Base-by-base conservation (phyloP, 2,329 filamentous ascomycete genomes). In the Colletotrichum destructivum region DNA sequence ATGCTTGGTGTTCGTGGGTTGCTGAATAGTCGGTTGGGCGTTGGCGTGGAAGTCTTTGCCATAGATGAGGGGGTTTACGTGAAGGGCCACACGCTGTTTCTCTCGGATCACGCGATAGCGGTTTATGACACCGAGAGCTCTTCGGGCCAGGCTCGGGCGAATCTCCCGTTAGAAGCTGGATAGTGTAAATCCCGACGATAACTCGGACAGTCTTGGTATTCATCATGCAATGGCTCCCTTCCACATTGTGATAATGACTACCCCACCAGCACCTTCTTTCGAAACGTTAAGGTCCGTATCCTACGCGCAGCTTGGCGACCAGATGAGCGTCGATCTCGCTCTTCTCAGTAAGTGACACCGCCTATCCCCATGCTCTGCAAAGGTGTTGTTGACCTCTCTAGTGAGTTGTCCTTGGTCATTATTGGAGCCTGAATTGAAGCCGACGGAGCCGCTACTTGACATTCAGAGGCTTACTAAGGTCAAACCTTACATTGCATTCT, bases 251-350 rank as follows among this genome's bases (percentile, higher is more conserved):
- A 47, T 47, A 47, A 47, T 47, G 3, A 47, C 46, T 21, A 47
- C 46, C 46, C 46, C 18, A 47, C 46, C 18, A 47, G 46, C 46
- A 47, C 46, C 46, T 21, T 47, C 18, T 47, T 47, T 47, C 18
- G 46, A 47, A 47, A 47, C 46, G 46, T 47, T 2, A 47, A 47
- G 46, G 46, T 47, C 46, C 18, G 77, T 81, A 35, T 76, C 77
- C 11, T 77, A 77, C 66, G 51, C 55, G 0, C 76, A 79, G 0
- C 73, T 83, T 4, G 79, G 80, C 4, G 67, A 63, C 6, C 75
- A 75, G n/a, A 49, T 80, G 1, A 66, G 75, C 1, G 77, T 76
- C 2, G 78, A 82, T 26, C 62, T 61, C 3, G 26, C 65, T 3
- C 69, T 82, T 9, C 77, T 80, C 46, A 71, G 75, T 76, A 73